phyloP scores from a whole-genome alignment of 257 asterid species.

The Nicotiana knightiana region DNA sequence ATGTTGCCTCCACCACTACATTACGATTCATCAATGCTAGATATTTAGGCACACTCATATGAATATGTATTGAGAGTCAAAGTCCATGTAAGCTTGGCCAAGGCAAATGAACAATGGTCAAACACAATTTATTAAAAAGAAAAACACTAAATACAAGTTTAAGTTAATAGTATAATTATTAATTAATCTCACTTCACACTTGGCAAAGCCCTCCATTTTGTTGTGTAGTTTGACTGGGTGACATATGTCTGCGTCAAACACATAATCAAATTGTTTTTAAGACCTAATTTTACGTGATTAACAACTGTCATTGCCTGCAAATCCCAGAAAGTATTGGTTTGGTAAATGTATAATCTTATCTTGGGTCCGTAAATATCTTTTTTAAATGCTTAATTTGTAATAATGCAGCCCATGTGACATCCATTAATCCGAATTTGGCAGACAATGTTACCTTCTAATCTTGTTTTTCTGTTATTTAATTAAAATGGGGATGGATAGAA shows the following conservation, averaged over 20 bases:
- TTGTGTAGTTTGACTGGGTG: slow-evolving; percentile 19
- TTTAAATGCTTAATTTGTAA: neutral
- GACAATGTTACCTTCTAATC: slow-evolving; percentile 5
- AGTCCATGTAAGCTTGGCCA: neutral
- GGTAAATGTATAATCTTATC: neutral
- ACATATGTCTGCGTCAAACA: slow-evolving; percentile 4
- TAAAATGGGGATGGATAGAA: neutral
- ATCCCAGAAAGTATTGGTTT: neutral
- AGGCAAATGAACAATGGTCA: neutral
- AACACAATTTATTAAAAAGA: neutral
- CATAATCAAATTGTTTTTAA: neutral
- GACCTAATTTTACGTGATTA: neutral
- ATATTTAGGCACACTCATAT: neutral
- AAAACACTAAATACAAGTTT: neutral
- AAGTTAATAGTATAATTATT: neutral
- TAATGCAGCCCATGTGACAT: slow-evolving; percentile 2
- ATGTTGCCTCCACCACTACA: too few species aligned
- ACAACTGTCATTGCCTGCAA: neutral
- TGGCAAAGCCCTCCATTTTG: neutral
- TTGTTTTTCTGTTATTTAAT: neutral
- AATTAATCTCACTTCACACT: neutral
- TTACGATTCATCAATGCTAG: neutral
- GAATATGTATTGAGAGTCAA: neutral
- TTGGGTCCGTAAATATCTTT: neutral
- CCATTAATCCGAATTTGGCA: neutral